These are phyloP conservation scores for Thalassiosira hispida DNA, from an alignment of 352 stramenopile species.

Conservation along the genomic window DNA sequence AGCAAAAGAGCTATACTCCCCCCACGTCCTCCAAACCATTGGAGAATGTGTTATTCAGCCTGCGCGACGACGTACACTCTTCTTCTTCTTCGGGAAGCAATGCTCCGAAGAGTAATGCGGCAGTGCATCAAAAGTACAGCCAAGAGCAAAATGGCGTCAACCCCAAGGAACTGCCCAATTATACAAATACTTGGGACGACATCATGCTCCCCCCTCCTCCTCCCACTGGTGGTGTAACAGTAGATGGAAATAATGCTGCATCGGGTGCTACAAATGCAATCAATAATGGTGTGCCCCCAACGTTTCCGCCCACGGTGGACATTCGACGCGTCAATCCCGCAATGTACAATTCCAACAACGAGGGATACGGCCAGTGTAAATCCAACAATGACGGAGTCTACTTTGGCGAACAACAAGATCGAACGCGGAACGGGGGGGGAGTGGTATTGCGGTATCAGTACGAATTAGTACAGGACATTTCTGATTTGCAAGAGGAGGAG, in stretches of 20 bases:
- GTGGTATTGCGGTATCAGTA: slow-evolving; percentile 28
- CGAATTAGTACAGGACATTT: slow-evolving; percentile 29
- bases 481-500: neutral
- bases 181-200: neutral
- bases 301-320: neutral
- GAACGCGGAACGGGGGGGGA: neutral
- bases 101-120: neutral
- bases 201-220: neutral
- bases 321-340: slow-evolving; percentile 1
- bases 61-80: neutral
- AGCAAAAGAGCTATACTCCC: no score
- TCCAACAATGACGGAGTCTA: neutral
- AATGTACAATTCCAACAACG: neutral
- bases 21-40: neutral
- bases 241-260: neutral
- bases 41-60: neutral
- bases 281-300: neutral
- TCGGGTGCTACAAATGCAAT: no score
- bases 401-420: neutral
- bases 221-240: neutral
- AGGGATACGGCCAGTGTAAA: neutral
- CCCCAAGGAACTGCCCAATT: slow-evolving; percentile 4
- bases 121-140: slow-evolving; percentile 14
- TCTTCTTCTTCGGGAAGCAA: neutral
- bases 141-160: slow-evolving; percentile 10